Evolutionary conservation across 2,329 filamentous ascomycete species (phyloP).

Genomic region (Calonectria ilicicola): DNA sequence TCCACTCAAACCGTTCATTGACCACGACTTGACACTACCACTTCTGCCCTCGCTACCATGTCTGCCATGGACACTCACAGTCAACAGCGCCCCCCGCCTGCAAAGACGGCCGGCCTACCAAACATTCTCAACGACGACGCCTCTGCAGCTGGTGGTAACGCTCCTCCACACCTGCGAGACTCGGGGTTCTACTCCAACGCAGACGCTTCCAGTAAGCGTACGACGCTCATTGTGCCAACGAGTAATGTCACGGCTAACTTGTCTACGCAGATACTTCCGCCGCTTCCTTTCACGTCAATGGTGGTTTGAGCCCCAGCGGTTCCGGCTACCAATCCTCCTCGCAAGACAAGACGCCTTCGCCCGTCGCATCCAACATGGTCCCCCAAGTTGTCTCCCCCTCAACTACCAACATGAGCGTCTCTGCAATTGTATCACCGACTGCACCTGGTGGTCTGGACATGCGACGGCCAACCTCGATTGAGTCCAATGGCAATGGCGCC

Average conservation of each 20-base stretch:
- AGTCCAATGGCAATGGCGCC: constrained; percentile 46
- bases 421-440: constrained; percentile 74
- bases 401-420: constrained; percentile 73
- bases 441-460: constrained; percentile 56
- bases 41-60: constrained; percentile 11
- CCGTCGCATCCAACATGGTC: constrained; percentile 63
- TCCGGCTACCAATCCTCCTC: constrained; percentile 63
- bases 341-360: constrained; percentile 73
- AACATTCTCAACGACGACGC: constrained; percentile 55
- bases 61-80: constrained; percentile 44
- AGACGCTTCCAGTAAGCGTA: constrained; percentile 58
- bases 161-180: constrained; percentile 52
- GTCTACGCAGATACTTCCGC: constrained; percentile 50
- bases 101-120: constrained; percentile 52
- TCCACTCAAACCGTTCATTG: neutral
- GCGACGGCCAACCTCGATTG: constrained; percentile 55
- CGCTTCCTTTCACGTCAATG: constrained; percentile 53
- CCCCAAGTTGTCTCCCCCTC: constrained; percentile 68
- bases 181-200: constrained; percentile 59
- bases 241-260: constrained; percentile 32
- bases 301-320: constrained; percentile 55
- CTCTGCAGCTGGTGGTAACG: constrained; percentile 39
- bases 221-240: constrained; percentile 33
- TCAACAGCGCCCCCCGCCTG: constrained; percentile 42
- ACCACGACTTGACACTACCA: constrained; percentile 13